A percentile compares a stretch with the other conserved stretches of the same genome.
phyloP scores from a whole-genome alignment of 768 basidiomycete species.

The Cystoderma amianthinum region DNA sequence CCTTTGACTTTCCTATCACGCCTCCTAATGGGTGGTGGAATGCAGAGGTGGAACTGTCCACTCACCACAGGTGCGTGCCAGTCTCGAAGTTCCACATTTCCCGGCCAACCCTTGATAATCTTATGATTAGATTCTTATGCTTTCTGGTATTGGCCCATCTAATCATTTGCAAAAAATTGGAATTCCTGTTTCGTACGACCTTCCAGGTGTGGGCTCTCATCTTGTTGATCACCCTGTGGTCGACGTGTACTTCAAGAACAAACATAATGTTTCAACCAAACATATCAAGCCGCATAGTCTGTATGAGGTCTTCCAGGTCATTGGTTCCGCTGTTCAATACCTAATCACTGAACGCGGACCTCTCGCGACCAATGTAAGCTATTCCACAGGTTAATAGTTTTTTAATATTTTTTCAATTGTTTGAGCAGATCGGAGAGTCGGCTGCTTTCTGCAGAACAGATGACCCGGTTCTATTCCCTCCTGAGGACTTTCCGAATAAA shows the following conservation, averaged over 20 bases:
- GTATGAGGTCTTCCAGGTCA: conserved; percentile 18
- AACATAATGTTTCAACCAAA: conserved; percentile 31
- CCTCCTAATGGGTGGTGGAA: background rate
- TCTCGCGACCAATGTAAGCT: conserved; percentile 44
- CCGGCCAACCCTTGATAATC: background rate
- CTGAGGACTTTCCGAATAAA: conserved; percentile 17
- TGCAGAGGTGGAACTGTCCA: conserved; percentile 53
- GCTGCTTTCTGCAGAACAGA: conserved; percentile 48
- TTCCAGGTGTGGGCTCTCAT: conserved; percentile 70
- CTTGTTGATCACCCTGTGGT: conserved; percentile 65
- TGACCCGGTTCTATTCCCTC: conserved; percentile 38
- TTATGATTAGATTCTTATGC: conserved; percentile 39
- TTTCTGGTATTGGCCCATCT: conserved; percentile 73
- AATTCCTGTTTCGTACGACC: conserved; percentile 53
- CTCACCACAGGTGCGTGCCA: conserved; percentile 38
- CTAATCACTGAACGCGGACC: conserved; percentile 37
- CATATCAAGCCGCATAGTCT: conserved; percentile 24
- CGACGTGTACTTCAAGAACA: conserved; percentile 46
- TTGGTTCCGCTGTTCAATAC: conserved; percentile 33
- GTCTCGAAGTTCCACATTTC: background rate
- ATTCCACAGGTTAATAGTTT: background rate
- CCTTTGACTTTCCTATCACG: background rate
- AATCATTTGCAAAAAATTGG: conserved; percentile 41
- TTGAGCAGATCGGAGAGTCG: conserved; percentile 33
- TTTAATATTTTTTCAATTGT: conserved; percentile 1